Evolutionary conservation across 2,329 filamentous ascomycete genomes (phyloP), one percentile per base, ranked within the genome.

Genomic region (Atkinsonella texensis): DNA sequence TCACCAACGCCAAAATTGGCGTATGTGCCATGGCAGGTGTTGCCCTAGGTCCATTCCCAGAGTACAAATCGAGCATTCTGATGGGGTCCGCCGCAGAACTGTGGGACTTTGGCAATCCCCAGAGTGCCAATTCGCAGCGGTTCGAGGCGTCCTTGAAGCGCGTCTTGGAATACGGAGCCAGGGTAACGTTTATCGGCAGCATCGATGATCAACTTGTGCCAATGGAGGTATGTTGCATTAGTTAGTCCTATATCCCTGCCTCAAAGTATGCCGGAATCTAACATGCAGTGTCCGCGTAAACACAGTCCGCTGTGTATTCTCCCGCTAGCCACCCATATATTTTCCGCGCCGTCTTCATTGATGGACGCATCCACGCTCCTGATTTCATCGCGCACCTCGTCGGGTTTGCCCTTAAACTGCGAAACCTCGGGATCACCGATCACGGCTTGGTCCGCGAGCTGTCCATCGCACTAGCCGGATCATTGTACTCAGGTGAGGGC

Each of bases 121-220:
- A 85, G 52, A 95, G 89, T 63, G 77, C 81, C 50, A 87, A 96
- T 12, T 91, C 89, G 0, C 84, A 85, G 60, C 81, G 87, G 58
- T 94, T 96, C 58, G 82, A 88, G 59, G 74, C 81, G 31, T 82
- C 89, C 0, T 70, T 97, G 3, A 82, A 85, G 60, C 79, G 79
- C 10, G 84, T 85, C 1, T 72, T 98, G 7, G 77, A 83, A 15
- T 85, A 88, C 60, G 89, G 90, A 12, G 87, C 87, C 13, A 81
- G 88, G 41, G 80, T 97, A 47, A 86, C 89, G 0, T 96, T 90
- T 64, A 77, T 95, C 53, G 91, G 91, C 50, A 96, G 90, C 66
- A 94, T 98, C 49, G 93, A 98, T 65, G 93, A 98, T 66, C 93
- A 98, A 67, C 75, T 98, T 2, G 90, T 98, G 13, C 91, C 90